Percentiles rank a stretch among this genome's conserved stretches.
Evolutionary conservation across 225 moss, liverwort and hornwort species (phyloP).

Genomic region (Climacium dendroides): DNA sequence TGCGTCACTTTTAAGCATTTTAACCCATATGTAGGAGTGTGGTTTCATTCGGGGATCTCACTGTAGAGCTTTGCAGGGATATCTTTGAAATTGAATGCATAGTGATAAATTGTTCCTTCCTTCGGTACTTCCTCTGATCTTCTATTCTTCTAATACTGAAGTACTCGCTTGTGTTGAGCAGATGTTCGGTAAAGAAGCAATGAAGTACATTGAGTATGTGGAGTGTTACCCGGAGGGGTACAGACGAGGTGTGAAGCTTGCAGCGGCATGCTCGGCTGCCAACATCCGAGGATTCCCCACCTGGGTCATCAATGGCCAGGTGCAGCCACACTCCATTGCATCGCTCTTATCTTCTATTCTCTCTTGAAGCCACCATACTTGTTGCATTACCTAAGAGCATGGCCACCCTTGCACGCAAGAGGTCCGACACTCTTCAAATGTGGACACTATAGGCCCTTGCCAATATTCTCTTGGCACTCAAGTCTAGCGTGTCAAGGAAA

Average conservation of each 20-base stretch:
- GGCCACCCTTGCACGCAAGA: no score
- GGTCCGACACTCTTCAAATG: no score
- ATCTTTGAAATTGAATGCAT: background rate
- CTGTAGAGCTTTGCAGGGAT: background rate
- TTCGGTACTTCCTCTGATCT: background rate
- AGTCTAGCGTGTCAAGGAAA: no score
- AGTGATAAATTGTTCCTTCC: background rate
- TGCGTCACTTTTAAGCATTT: background rate
- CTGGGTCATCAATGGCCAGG: constrained; percentile 80
- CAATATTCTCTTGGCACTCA: no score
- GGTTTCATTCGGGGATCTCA: background rate
- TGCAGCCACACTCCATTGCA: background rate
- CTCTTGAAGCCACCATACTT: background rate
- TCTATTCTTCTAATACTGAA: background rate
- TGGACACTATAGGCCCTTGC: no score
- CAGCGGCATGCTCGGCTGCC: constrained; percentile 55
- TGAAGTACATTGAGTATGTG: constrained; percentile 72
- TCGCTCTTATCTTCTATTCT: background rate
- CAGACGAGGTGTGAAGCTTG: constrained; percentile 62
- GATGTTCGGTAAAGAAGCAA: constrained; percentile 92
- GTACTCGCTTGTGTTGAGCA: background rate
- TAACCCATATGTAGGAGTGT: background rate
- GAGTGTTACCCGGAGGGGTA: constrained; percentile 94
- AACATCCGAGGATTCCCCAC: constrained; percentile 86
- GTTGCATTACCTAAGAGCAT: background rate